Percentiles rank a stretch among this genome's conserved stretches.
Conservation (phyloP, 805 yeast genomes). For the Metschnikowia kunwiensis region DNA sequence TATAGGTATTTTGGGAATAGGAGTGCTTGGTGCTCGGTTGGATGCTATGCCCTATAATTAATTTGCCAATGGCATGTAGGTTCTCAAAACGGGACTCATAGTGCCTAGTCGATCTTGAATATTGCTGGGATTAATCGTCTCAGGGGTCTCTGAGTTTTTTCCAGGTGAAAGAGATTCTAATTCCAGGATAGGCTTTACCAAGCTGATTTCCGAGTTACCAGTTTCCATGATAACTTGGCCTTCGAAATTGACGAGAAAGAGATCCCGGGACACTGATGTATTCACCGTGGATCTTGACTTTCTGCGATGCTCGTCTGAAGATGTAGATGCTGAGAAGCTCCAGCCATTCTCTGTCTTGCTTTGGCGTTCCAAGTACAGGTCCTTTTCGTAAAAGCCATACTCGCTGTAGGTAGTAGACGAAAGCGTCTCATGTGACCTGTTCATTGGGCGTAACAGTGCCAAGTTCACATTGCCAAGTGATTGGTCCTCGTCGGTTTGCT, state of each 20-base stretch:
- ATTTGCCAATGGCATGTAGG: too few species aligned
- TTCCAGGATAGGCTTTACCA: not conserved
- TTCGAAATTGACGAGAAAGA: not conserved
- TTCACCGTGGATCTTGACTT: slow-evolving; percentile 22
- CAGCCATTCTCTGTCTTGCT: not conserved
- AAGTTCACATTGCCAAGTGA: slow-evolving; percentile 14
- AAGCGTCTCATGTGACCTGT: slow-evolving; percentile 31
- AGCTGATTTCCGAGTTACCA: not conserved
- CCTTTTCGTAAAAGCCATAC: not conserved
- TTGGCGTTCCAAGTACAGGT: too few species aligned
- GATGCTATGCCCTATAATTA: too few species aligned
- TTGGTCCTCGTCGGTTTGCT: not conserved
- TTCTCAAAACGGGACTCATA: not conserved
- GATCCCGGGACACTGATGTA: slow-evolving; percentile 25
- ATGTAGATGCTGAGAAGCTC: slow-evolving; percentile 1
- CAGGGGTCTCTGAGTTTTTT: not conserved
- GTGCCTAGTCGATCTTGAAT: not conserved
- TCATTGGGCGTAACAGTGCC: slow-evolving; percentile 31
- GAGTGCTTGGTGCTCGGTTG: too few species aligned
- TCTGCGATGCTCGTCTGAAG: not conserved
- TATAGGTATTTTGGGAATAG: too few species aligned
- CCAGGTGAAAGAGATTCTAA: not conserved
- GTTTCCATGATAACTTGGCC: not conserved
- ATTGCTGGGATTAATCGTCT: not conserved
- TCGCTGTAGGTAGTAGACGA: slow-evolving; percentile 15